phyloP scores from a whole-genome alignment of 2,329 filamentous ascomycete genomes.

The Trichocomaceae sp. region DNA sequence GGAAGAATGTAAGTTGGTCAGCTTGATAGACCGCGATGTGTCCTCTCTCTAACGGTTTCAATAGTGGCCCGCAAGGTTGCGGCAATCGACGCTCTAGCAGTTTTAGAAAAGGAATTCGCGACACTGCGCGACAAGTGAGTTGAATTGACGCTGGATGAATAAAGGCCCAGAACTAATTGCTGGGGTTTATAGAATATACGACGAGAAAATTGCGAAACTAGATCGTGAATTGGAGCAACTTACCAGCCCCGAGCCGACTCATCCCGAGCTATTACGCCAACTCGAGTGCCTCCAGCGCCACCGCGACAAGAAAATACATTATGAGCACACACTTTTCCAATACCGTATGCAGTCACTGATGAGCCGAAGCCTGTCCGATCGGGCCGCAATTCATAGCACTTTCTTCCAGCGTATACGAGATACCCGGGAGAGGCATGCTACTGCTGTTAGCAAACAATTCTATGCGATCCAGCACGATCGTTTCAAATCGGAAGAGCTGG shows the following conservation, averaged over 20 bases:
- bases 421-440: conserved; percentile 70
- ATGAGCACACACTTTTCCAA: conserved; percentile 66
- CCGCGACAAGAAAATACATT: conserved; percentile 69
- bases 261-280: conserved; percentile 87
- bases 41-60: conserved; percentile 20
- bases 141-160: not conserved
- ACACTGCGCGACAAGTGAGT: conserved; percentile 62
- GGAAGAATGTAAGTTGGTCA: conserved; percentile 43
- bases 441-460: conserved; percentile 78
- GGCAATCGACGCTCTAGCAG: conserved; percentile 70
- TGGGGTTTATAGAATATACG: conserved; percentile 60
- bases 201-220: conserved; percentile 76
- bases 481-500: conserved; percentile 67
- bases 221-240: conserved; percentile 62
- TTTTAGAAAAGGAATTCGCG: conserved; percentile 83
- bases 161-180: not conserved
- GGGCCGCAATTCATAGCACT: conserved; percentile 80
- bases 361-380: conserved; percentile 69
- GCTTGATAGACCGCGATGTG: not conserved
- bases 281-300: conserved; percentile 78
- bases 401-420: conserved; percentile 84
- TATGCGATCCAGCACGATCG: conserved; percentile 89
- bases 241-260: conserved; percentile 56
- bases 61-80: conserved; percentile 70
- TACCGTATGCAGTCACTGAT: conserved; percentile 68